Percentiles rank a stretch among this genome's conserved stretches.
Conservation (phyloP, 2,329 filamentous ascomycete species). For the Microascus cirrosus region DNA sequence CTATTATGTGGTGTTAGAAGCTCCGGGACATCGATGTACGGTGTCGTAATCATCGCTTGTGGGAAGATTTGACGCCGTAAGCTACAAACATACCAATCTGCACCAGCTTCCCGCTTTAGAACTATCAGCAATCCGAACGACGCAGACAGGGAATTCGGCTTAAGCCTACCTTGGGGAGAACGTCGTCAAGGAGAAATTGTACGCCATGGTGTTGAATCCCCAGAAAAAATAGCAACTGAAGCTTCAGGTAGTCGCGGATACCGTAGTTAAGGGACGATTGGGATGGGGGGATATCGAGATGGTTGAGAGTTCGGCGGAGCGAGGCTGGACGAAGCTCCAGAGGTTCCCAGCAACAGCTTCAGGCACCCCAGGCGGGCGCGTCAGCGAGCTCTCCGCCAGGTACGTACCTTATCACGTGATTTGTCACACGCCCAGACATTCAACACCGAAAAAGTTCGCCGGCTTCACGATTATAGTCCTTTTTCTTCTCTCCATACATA, state of each 20-base stretch:
- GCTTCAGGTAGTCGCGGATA: neutral
- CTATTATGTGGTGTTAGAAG: constrained; percentile 31
- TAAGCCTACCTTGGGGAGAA: constrained; percentile 89
- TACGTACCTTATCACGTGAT: constrained; percentile 3
- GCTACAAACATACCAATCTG: constrained; percentile 61
- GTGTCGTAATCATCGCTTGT: neutral
- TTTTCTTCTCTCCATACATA: constrained; percentile 37
- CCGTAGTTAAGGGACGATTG: neutral
- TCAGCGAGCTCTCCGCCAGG: constrained; percentile 2
- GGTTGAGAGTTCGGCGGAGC: neutral
- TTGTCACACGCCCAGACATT: neutral
- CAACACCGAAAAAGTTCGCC: neutral
- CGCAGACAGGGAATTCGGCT: constrained; percentile 11
- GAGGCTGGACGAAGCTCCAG: constrained; percentile 3
- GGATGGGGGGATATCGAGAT: neutral
- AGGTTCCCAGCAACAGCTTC: constrained; percentile 1
- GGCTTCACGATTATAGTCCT: constrained; percentile 10
- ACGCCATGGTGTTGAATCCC: constrained; percentile 7
- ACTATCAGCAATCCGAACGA: constrained; percentile 28
- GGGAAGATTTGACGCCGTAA: too few relatives aligned
- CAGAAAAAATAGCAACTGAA: neutral
- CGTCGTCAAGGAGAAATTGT: constrained; percentile 83
- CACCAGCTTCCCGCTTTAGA: constrained; percentile 83
- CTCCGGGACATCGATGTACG: neutral
- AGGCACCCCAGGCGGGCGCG: constrained; percentile 5